Base-by-base conservation (phyloP, 2,329 filamentous ascomycete species). In the Cercospora sp. region DNA sequence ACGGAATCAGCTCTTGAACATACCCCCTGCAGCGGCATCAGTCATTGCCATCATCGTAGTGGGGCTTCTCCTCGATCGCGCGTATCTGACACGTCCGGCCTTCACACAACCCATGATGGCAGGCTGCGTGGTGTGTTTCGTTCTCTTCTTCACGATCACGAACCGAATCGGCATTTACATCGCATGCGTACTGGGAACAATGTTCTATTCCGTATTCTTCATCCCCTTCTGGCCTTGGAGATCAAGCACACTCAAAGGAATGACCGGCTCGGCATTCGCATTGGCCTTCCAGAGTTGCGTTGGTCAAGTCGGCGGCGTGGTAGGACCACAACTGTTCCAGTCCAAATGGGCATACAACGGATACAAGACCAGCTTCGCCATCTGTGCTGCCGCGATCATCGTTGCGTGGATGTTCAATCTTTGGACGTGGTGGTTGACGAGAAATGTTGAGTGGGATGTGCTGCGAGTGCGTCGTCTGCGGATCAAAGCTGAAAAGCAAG, bases 141-240 rank as follows among this genome's bases (percentile, higher is more conserved):
- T 84, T 5, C 74, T 83, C 23, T 78, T 84, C 58, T 77, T 81
- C 18, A 79, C 79, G 3, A 78, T 81, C 13, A 71, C 69, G 16
- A 78, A 77, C 42, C 75, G 77, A n/a, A 74, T 77, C 10, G 81
- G 79, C 0, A 80, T 82, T 7, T 85, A 84, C 70, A 75, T 80
- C 2, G 79, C 81, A 5, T 82, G 81, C 67, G 78, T 81, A 6
- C 77, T 85, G 12, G 81, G 82, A 4, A 81, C 77, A 0, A 76
- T 81, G 62, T 83, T 83, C 65, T 83, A 83, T 67, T 75, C 76
- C 8, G 72, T 77, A 3, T 83, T 81, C 65, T 83, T 83, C 66
- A 81, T 84, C 13, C 79, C 82, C 0, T 83, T 83, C 69, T 84
- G 81, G 81, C 79, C 78, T 39, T 67, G 80, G 81, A 77, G 81